phyloP scores from a whole-genome alignment of 169 alveolate species.

The Besnoitia besnoiti region DNA sequence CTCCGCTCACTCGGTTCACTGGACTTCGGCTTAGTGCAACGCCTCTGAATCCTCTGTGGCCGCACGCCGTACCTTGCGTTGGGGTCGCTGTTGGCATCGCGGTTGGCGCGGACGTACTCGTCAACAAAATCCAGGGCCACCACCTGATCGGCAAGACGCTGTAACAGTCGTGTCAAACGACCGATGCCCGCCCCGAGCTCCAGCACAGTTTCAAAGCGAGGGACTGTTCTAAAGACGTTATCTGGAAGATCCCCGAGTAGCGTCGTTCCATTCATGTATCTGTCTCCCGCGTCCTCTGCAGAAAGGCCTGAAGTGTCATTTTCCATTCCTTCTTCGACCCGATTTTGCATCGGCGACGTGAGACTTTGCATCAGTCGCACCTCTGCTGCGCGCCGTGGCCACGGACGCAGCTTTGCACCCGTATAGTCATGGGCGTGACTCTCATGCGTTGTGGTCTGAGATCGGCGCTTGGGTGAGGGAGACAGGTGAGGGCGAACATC shows the following conservation, averaged over 20 bases:
- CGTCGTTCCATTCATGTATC: not conserved
- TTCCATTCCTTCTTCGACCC: no score
- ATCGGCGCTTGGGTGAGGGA: no score
- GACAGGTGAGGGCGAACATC: no score
- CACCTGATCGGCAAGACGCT: not conserved
- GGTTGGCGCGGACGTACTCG: constrained; percentile 48
- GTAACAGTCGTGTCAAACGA: constrained; percentile 28
- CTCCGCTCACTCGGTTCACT: no score
- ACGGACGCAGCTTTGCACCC: no score
- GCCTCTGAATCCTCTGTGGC: no score
- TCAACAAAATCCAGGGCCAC: constrained; percentile 54
- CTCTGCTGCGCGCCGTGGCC: no score
- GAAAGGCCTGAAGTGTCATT: no score
- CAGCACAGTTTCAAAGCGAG: not conserved
- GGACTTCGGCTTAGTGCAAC: no score
- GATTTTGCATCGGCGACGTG: no score
- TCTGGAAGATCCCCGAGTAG: not conserved
- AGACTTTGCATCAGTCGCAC: not conserved
- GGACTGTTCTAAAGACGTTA: not conserved
- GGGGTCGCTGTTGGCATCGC: not conserved
- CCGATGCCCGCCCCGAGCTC: constrained; percentile 64
- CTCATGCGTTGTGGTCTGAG: no score
- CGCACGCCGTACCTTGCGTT: not conserved
- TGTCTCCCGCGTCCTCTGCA: not conserved
- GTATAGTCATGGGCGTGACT: no score